phyloP scores from a whole-genome alignment of 257 asterid species.

The Capsicum pubescens region DNA sequence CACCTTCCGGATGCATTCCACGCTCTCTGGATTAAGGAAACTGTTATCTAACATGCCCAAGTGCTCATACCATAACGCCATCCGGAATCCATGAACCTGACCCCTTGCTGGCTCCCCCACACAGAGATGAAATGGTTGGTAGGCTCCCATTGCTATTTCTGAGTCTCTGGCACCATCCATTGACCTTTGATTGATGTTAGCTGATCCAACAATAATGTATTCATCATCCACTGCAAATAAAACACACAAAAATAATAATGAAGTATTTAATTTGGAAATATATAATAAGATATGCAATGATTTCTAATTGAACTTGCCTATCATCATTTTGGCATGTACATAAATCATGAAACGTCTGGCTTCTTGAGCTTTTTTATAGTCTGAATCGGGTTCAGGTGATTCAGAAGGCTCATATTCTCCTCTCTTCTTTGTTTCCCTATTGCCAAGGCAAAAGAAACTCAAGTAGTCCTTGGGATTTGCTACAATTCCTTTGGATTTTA shows the following conservation, averaged over 20 bases:
- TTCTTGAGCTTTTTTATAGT: constrained; percentile 30
- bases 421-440: constrained; percentile 29
- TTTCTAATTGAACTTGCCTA: constrained; percentile 21
- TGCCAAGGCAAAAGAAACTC: constrained; percentile 34
- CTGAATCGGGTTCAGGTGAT: constrained; percentile 23
- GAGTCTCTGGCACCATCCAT: constrained; percentile 28
- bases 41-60: constrained; percentile 29
- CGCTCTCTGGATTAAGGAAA: constrained; percentile 28
- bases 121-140: constrained; percentile 30
- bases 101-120: constrained; percentile 27
- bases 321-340: constrained; percentile 34
- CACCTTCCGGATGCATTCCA: constrained; percentile 31
- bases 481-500: not conserved
- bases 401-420: constrained; percentile 35
- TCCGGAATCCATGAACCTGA: constrained; percentile 31
- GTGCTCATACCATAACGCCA: constrained; percentile 36
- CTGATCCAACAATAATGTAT: constrained; percentile 28
- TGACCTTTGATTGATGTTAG: constrained; percentile 25
- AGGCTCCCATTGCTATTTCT: constrained; percentile 30
- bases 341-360: constrained; percentile 36
- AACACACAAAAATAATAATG: not conserved
- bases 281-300: not conserved
- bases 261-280: not conserved
- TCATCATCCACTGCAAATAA: constrained; percentile 27
- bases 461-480: constrained; percentile 28